Percentiles rank a stretch among this genome's conserved stretches.
These are phyloP conservation scores for Termitomyces sp. DNA, from an alignment of 768 basidiomycete species.

Conservation along the genomic window DNA sequence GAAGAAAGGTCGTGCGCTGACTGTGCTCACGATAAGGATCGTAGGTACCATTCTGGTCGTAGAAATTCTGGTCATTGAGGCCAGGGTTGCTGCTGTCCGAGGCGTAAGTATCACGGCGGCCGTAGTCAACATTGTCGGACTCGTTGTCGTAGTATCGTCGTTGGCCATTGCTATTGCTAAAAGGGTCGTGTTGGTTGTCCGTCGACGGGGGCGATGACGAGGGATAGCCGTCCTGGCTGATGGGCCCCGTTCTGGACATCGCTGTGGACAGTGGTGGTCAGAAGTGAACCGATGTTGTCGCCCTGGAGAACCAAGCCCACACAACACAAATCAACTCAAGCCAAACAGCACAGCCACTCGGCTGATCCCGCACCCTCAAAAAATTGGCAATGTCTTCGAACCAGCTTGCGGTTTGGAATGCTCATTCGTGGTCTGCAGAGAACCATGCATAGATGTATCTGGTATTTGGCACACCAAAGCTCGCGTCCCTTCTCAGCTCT, in stretches of 20 bases:
- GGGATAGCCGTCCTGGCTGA: conserved; percentile 60
- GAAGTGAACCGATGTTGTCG: conserved; percentile 15
- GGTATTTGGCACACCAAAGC: background rate
- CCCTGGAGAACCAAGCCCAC: conserved; percentile 13
- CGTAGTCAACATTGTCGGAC: conserved; percentile 62
- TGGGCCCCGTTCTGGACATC: conserved; percentile 51
- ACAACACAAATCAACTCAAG: conserved; percentile 5
- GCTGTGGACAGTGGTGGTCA: conserved; percentile 27
- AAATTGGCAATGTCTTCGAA: background rate
- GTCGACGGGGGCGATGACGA: conserved; percentile 51
- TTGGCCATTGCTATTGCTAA: conserved; percentile 40
- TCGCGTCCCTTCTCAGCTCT: background rate
- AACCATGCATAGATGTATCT: background rate
- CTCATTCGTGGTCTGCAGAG: background rate
- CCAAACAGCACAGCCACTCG: conserved; percentile 15
- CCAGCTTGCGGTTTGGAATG: background rate
- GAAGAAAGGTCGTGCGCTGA: background rate
- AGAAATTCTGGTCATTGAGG: conserved; percentile 56
- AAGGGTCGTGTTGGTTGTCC: conserved; percentile 65
- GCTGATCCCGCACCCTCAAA: conserved; percentile 4
- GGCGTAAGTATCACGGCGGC: conserved; percentile 60
- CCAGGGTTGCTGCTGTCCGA: conserved; percentile 68
- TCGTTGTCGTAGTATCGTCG: conserved; percentile 71
- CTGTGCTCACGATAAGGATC: conserved; percentile 53
- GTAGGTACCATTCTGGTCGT: conserved; percentile 61